Conservation (phyloP, 2,329 filamentous ascomycete genomes). For the Tolypocladium tropicale region DNA sequence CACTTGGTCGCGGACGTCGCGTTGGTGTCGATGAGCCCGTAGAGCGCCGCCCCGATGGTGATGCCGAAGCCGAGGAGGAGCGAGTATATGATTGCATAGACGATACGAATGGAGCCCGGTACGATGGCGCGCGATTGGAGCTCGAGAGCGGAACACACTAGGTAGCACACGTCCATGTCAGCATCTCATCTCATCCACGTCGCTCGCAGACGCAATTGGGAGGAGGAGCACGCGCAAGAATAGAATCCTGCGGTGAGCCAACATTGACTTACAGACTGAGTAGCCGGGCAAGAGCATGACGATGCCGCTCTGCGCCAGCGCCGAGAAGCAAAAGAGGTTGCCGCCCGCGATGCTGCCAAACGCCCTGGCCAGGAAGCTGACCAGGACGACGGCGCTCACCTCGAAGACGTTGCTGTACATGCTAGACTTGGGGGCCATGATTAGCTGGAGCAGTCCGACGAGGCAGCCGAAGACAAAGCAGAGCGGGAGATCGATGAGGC, state of each 20-base stretch:
- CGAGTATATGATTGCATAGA: slow-evolving; percentile 66
- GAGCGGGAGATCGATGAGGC: slow-evolving; percentile 62
- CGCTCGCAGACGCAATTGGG: not conserved
- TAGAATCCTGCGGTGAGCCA: not conserved
- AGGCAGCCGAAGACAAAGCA: slow-evolving; percentile 61
- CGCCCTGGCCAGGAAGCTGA: slow-evolving; percentile 51
- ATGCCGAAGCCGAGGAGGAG: slow-evolving; percentile 64
- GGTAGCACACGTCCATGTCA: not conserved
- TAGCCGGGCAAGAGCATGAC: slow-evolving; percentile 58
- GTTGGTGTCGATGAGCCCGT: slow-evolving; percentile 47
- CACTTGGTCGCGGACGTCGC: slow-evolving; percentile 37
- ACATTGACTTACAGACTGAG: slow-evolving; percentile 36
- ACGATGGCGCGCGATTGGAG: slow-evolving; percentile 60
- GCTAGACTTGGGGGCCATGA: slow-evolving; percentile 58
- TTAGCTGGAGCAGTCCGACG: slow-evolving; percentile 59
- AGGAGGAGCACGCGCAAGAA: too few species aligned
- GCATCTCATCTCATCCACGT: not conserved
- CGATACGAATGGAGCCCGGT: slow-evolving; percentile 62
- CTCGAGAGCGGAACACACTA: slow-evolving; percentile 43
- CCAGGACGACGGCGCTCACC: slow-evolving; percentile 49
- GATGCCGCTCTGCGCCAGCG: slow-evolving; percentile 53
- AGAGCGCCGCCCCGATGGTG: slow-evolving; percentile 54
- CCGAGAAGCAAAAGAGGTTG: slow-evolving; percentile 53
- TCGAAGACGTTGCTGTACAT: slow-evolving; percentile 59
- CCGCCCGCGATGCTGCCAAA: slow-evolving; percentile 48